phyloP scores from a whole-genome alignment of 139 green algal genomes.

The Chlorokybus atmophyticus region DNA sequence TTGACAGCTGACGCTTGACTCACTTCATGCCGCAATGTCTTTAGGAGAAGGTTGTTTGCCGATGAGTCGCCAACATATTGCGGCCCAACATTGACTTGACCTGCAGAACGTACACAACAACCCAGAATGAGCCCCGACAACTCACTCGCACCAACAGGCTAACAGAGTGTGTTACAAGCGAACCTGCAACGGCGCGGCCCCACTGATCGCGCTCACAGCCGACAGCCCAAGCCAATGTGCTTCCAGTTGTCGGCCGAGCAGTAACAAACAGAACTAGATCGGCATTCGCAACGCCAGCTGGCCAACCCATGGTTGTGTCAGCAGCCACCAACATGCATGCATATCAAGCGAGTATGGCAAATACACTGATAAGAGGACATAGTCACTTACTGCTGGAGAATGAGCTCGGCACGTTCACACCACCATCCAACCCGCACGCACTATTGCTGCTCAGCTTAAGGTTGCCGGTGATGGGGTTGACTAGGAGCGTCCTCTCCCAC shows the following conservation, averaged over 20 bases:
- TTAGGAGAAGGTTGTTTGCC: slow-evolving; percentile 1
- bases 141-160: too few species aligned
- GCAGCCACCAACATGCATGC: too few species aligned
- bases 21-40: slow-evolving; percentile 8
- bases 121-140: too few species aligned
- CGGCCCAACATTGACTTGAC: slow-evolving; percentile 13
- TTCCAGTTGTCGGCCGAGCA: slow-evolving; percentile 3
- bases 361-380: too few species aligned
- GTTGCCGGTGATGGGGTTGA: slow-evolving; percentile 2
- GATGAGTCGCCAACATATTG: neutral
- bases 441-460: slow-evolving; percentile 3
- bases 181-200: slow-evolving; percentile 11
- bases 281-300: slow-evolving; percentile 3
- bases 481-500: slow-evolving; percentile 5
- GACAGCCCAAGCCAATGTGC: slow-evolving; percentile 12
- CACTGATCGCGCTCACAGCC: slow-evolving; percentile 17
- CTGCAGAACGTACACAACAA: too few species aligned
- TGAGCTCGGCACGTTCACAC: neutral
- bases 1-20: neutral
- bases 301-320: too few species aligned
- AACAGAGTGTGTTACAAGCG: neutral
- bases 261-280: slow-evolving; percentile 14
- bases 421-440: slow-evolving; percentile 9
- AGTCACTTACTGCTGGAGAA: slow-evolving; percentile 13
- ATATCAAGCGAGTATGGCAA: too few species aligned